A percentile compares a stretch with the other conserved stretches of the same genome.
phyloP scores from a whole-genome alignment of 1,284 basidiomycete species.

The Papiliotrema fonsecae region DNA sequence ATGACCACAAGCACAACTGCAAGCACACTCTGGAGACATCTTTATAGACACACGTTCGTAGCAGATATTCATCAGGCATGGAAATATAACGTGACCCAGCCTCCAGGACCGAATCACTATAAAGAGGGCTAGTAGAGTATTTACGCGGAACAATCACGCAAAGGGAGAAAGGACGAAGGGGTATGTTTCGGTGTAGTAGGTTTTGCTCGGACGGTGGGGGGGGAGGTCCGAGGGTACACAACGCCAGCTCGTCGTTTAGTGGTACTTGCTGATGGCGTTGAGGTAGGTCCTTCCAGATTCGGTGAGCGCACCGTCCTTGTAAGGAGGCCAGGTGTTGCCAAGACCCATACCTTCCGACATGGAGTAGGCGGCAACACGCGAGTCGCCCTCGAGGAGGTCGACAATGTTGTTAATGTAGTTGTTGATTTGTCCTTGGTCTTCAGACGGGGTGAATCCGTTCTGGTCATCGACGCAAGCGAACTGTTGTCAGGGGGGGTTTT shows the following conservation, averaged over 20 bases:
- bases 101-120: too few relatives aligned
- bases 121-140: too few relatives aligned
- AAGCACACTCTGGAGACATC: too few relatives aligned
- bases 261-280: slow-evolving; percentile 39
- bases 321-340: slow-evolving; percentile 36
- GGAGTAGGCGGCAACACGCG: slow-evolving; percentile 38
- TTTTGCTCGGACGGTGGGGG: not conserved
- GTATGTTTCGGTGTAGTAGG: not conserved
- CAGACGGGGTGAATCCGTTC: slow-evolving; percentile 37
- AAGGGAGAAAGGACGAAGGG: slow-evolving; percentile 1
- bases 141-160: not conserved
- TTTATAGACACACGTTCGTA: too few relatives aligned
- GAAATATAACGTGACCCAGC: too few relatives aligned
- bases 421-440: slow-evolving; percentile 41
- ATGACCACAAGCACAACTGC: too few relatives aligned
- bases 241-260: slow-evolving; percentile 13
- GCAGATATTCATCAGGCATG: too few relatives aligned
- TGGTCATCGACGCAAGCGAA: slow-evolving; percentile 46
- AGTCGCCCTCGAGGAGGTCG: slow-evolving; percentile 40
- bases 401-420: slow-evolving; percentile 45
- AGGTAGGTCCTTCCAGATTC: slow-evolving; percentile 43
- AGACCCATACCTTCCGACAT: slow-evolving; percentile 34
- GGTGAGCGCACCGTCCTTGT: slow-evolving; percentile 29
- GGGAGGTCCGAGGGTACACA: not conserved
- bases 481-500: slow-evolving; percentile 3